These are phyloP conservation scores for Exophiala oligosperma DNA, from an alignment of 2,329 filamentous ascomycete species.

Conservation along the genomic window DNA sequence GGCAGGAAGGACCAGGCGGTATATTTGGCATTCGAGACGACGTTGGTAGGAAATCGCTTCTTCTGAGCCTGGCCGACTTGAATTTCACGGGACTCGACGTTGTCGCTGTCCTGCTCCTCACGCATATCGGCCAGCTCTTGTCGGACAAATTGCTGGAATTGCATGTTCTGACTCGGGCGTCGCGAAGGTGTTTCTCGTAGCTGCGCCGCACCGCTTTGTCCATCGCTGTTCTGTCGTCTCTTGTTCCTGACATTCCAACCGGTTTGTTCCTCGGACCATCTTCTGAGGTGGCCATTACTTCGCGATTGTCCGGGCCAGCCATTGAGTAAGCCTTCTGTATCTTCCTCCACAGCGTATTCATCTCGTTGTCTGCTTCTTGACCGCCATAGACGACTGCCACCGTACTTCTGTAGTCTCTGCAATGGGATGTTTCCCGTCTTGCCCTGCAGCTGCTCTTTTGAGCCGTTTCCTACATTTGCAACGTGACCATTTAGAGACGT, in stretches of 20 bases:
- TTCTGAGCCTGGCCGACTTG: constrained; percentile 73
- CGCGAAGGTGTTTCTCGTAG: constrained; percentile 19
- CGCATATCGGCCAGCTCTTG: constrained; percentile 30
- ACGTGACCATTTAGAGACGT: not conserved
- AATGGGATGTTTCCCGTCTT: constrained; percentile 37
- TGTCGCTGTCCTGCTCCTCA: constrained; percentile 37
- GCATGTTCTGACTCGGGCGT: constrained; percentile 53
- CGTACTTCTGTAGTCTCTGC: constrained; percentile 53
- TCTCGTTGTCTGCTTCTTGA: constrained; percentile 17
- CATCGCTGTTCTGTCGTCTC: constrained; percentile 5
- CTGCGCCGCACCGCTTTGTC: constrained; percentile 6
- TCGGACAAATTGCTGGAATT: constrained; percentile 31
- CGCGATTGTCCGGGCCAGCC: constrained; percentile 19
- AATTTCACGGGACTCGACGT: constrained; percentile 66
- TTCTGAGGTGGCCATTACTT: constrained; percentile 15
- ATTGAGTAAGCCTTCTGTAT: constrained; percentile 64
- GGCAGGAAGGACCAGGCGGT: constrained; percentile 93
- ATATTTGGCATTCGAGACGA: constrained; percentile 96
- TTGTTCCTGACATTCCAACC: constrained; percentile 37
- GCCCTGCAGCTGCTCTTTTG: constrained; percentile 2
- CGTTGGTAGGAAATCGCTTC: constrained; percentile 80
- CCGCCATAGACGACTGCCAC: constrained; percentile 30
- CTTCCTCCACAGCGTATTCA: constrained; percentile 57
- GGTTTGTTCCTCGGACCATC: constrained; percentile 55
- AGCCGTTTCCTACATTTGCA: not conserved